Conservation (phyloP, 192 early-diverging fungal species). For the Phycomyces blakesleeanus region DNA sequence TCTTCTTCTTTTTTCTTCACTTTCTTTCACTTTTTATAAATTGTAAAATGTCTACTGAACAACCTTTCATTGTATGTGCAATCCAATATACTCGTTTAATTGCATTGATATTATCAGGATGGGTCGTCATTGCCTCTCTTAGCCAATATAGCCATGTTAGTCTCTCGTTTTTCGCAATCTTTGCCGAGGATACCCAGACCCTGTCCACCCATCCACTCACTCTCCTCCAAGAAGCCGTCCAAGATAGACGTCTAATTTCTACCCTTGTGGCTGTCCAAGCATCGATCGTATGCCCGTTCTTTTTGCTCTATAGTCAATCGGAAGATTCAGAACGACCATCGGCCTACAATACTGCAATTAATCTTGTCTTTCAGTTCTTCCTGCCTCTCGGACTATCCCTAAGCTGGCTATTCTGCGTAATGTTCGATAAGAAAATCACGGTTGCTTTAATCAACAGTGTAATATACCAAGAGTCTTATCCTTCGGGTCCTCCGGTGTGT, state of each 20-base stretch:
- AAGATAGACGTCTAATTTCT: conserved; percentile 23
- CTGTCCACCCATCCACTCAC: conserved; percentile 3
- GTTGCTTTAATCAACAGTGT: conserved; percentile 1
- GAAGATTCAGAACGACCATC: background rate
- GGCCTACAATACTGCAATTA: conserved; percentile 1
- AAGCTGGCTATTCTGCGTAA: conserved; percentile 31
- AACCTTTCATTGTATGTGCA: background rate
- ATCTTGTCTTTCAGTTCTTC: conserved; percentile 19
- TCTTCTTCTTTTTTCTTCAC: background rate
- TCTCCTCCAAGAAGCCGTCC: background rate
- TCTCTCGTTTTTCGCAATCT: background rate
- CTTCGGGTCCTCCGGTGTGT: background rate
- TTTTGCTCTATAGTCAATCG: conserved; percentile 8
- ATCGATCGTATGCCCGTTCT: conserved; percentile 21
- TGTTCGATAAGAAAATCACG: conserved; percentile 19
- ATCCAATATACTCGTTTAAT: conserved; percentile 13
- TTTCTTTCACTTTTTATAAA: background rate
- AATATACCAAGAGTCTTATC: background rate
- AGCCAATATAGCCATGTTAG: conserved; percentile 8
- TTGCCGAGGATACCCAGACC: background rate
- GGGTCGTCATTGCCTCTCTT: conserved; percentile 9
- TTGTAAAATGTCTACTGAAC: background rate
- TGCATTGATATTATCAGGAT: conserved; percentile 2
- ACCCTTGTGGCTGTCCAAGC: conserved; percentile 29
- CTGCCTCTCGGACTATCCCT: conserved; percentile 24